phyloP scores from a whole-genome alignment of 768 basidiomycete species.

The Collybia mongolica region DNA sequence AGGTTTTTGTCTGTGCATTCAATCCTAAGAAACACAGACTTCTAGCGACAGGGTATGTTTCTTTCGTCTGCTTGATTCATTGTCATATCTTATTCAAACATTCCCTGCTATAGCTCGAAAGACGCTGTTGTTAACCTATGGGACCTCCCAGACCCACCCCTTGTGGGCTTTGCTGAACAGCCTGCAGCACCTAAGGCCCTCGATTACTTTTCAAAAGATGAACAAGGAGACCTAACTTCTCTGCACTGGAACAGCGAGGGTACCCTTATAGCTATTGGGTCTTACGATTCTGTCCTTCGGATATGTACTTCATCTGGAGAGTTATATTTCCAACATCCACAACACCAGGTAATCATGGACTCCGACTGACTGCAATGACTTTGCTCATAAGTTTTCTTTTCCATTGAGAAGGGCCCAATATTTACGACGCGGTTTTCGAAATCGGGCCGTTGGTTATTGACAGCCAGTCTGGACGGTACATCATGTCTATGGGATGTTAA shows the following conservation, averaged over 20 bases:
- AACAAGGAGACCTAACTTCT: slow-evolving; percentile 67
- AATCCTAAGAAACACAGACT: slow-evolving; percentile 60
- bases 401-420: slow-evolving; percentile 68
- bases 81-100: slow-evolving; percentile 8
- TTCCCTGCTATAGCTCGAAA: slow-evolving; percentile 52
- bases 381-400: slow-evolving; percentile 23
- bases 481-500: slow-evolving; percentile 78
- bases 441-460: slow-evolving; percentile 68
- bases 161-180: slow-evolving; percentile 27
- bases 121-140: slow-evolving; percentile 76
- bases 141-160: slow-evolving; percentile 52
- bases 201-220: slow-evolving; percentile 44
- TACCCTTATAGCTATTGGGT: slow-evolving; percentile 72
- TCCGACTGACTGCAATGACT: not conserved
- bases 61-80: slow-evolving; percentile 1
- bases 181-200: slow-evolving; percentile 41
- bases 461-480: slow-evolving; percentile 77
- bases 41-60: slow-evolving; percentile 72
- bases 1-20: slow-evolving; percentile 85
- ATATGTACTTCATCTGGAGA: slow-evolving; percentile 63
- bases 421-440: slow-evolving; percentile 78
- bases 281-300: slow-evolving; percentile 71
- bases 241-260: slow-evolving; percentile 79
- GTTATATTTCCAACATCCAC: slow-evolving; percentile 57
- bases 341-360: slow-evolving; percentile 58